Evolutionary conservation across 164 flowering plant genomes (phyloP).

Genomic region (Magnolia sinica): DNA sequence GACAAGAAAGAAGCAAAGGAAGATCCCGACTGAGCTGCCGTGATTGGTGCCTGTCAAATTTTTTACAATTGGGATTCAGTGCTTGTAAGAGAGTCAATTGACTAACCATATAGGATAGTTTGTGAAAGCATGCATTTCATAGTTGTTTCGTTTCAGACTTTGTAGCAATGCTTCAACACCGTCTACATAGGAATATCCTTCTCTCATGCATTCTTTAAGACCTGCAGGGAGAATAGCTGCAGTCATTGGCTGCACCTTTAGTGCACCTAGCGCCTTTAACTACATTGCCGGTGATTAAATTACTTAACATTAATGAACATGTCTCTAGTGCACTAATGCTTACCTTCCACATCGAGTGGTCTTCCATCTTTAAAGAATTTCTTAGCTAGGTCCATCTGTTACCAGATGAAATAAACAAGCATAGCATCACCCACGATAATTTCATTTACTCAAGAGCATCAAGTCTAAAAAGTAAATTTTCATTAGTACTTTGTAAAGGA

Average conservation of each 20-base stretch:
- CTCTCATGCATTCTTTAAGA: slow-evolving; percentile 71
- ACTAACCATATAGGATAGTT: slow-evolving; percentile 88
- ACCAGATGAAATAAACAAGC: slow-evolving; percentile 6
- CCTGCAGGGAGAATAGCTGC: slow-evolving; percentile 38
- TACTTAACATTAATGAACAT: too few species aligned
- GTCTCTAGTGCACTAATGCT: neutral
- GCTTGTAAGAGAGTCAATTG: neutral
- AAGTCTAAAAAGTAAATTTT: neutral
- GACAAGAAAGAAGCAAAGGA: too few species aligned
- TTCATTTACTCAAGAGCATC: neutral
- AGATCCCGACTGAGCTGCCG: too few species aligned
- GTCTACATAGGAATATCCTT: slow-evolving; percentile 66
- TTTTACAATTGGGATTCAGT: neutral
- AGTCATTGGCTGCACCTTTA: neutral
- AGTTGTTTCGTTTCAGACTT: slow-evolving; percentile 50
- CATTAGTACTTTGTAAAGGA: neutral
- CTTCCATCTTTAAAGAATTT: slow-evolving; percentile 87
- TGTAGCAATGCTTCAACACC: slow-evolving; percentile 71
- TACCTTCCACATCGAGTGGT: slow-evolving; percentile 79
- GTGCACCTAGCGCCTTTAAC: neutral
- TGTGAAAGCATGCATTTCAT: slow-evolving; percentile 92
- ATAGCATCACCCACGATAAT: neutral
- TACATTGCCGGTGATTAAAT: neutral
- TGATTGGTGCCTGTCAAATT: neutral
- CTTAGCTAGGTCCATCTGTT: slow-evolving; percentile 60